Percentiles rank a stretch among this genome's conserved stretches.
phyloP scores from a whole-genome alignment of 805 yeast species.

The Saccharomycopsis microspora region DNA sequence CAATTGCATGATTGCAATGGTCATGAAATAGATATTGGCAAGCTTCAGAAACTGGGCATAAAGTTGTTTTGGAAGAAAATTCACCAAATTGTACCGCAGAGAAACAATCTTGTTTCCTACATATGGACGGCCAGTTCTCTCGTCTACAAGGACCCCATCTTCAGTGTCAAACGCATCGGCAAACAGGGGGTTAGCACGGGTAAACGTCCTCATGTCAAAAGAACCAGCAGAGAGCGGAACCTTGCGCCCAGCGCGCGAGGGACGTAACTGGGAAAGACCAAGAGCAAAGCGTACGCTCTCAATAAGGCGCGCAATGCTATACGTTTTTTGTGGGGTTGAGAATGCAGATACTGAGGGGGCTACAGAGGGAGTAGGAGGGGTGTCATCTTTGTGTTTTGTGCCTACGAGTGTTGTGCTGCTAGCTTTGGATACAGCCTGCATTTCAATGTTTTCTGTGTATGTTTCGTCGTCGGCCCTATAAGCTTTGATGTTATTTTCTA shows the following conservation, averaged over 20 bases:
- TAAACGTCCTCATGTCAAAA: conserved; percentile 8
- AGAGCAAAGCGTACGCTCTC: conserved; percentile 6
- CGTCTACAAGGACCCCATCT: conserved; percentile 7
- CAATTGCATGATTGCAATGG: conserved; percentile 88
- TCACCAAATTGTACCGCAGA: conserved; percentile 68
- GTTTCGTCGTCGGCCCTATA: conserved; percentile 3
- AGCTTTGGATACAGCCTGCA: not conserved
- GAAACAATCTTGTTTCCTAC: conserved; percentile 66
- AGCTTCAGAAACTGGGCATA: conserved; percentile 85
- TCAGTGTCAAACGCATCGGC: not conserved
- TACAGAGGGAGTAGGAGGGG: not conserved
- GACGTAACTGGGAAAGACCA: conserved; percentile 1
- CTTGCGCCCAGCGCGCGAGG: conserved; percentile 9
- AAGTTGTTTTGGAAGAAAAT: conserved; percentile 81
- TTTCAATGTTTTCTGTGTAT: conserved; percentile 11
- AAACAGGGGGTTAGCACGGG: not conserved
- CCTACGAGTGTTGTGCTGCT: not conserved
- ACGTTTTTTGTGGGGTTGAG: conserved; percentile 6
- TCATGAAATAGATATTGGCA: conserved; percentile 84
- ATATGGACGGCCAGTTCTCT: conserved; percentile 26
- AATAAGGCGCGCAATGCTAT: conserved; percentile 13
- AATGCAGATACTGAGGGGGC: not conserved
- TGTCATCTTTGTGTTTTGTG: not conserved
- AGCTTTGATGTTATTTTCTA: conserved; percentile 14
- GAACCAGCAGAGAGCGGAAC: conserved; percentile 6